phyloP scores from a whole-genome alignment of 306 rosid genomes.

The Mucuna pruriens region DNA sequence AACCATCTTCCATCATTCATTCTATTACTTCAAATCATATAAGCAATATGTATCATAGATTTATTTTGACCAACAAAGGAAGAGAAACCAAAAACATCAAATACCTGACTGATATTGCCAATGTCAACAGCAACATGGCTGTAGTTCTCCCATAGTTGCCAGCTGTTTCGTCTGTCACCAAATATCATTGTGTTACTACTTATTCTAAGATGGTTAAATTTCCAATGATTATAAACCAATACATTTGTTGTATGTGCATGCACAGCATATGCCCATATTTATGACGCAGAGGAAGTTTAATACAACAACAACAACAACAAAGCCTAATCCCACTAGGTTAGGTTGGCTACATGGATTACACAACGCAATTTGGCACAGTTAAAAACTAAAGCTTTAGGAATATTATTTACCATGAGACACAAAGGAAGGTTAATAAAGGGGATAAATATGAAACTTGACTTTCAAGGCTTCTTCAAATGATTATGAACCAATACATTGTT shows the following conservation, averaged over 20 bases:
- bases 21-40: neutral
- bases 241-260: neutral
- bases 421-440: too few relatives aligned
- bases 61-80: constrained; percentile 19
- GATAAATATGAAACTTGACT: constrained; percentile 69
- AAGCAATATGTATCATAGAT: neutral
- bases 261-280: neutral
- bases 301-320: too few relatives aligned
- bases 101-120: constrained; percentile 82
- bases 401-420: too few relatives aligned
- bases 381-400: too few relatives aligned
- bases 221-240: constrained; percentile 11
- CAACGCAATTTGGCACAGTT: too few relatives aligned
- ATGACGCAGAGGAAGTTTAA: constrained; percentile 6
- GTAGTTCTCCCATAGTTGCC: constrained; percentile 96
- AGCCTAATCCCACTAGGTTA: too few relatives aligned
- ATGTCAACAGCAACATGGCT: constrained; percentile 87
- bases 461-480: constrained; percentile 52
- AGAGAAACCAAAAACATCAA: neutral
- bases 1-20: neutral
- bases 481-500: neutral
- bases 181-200: constrained; percentile 44
- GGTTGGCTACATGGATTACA: too few relatives aligned
- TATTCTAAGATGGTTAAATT: constrained; percentile 26
- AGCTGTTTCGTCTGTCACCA: constrained; percentile 85